phyloP scores from a whole-genome alignment of 2,329 filamentous ascomycete genomes.

The Aureobasidium sp. region DNA sequence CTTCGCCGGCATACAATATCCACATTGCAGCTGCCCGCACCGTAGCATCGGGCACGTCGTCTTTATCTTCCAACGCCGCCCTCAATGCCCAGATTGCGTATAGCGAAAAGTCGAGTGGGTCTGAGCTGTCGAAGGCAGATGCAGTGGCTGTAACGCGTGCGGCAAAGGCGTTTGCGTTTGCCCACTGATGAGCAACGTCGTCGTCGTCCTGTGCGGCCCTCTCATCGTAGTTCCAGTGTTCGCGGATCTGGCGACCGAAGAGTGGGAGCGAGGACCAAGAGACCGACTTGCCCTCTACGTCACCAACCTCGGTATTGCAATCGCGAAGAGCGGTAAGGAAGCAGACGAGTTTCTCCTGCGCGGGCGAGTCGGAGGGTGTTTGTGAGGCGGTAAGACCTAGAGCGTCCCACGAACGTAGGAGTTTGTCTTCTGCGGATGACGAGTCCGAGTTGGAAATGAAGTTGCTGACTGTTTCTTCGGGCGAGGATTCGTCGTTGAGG shows the following conservation, averaged over 20 bases:
- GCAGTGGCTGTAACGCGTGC: slow-evolving; percentile 20
- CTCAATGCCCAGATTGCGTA: slow-evolving; percentile 25
- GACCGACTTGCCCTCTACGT: neutral
- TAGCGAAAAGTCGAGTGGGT: slow-evolving; percentile 22
- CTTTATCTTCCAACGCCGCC: slow-evolving; percentile 20
- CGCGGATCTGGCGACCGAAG: slow-evolving; percentile 23
- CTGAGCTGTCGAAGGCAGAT: slow-evolving; percentile 15
- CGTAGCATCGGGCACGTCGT: slow-evolving; percentile 16
- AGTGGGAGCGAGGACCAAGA: slow-evolving; percentile 19
- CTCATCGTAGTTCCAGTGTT: slow-evolving; percentile 21
- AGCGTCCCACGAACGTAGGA: slow-evolving; percentile 3
- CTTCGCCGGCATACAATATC: slow-evolving; percentile 22
- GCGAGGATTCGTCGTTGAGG: neutral
- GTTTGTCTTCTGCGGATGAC: slow-evolving; percentile 7
- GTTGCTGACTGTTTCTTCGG: neutral
- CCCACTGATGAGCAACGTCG: slow-evolving; percentile 19
- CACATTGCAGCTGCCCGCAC: slow-evolving; percentile 23
- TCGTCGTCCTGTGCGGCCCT: slow-evolving; percentile 18
- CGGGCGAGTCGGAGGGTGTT: neutral
- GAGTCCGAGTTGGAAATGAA: neutral
- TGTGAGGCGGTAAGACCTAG: neutral
- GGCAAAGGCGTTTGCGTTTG: slow-evolving; percentile 25
- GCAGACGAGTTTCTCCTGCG: neutral
- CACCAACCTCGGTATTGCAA: neutral
- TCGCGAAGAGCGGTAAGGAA: neutral